phyloP scores from a whole-genome alignment of 164 flowering plant species.

The Stephania japonica region DNA sequence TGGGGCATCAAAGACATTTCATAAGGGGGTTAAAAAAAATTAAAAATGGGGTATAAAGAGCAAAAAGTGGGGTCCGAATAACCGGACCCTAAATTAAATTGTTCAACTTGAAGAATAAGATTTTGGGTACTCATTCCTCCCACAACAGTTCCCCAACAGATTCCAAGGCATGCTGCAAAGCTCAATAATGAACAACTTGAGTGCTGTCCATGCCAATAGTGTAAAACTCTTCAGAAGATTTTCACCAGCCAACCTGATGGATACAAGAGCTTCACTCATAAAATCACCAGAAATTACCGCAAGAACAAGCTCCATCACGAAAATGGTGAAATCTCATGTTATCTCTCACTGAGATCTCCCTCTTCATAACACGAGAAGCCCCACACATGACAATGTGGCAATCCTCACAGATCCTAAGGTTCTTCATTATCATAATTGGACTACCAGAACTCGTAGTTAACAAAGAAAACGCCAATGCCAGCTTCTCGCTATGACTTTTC shows the following conservation, averaged over 20 bases:
- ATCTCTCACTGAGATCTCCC: conserved; percentile 22
- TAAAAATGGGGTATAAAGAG: too few species aligned
- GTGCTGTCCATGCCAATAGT: not conserved
- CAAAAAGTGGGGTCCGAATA: too few species aligned
- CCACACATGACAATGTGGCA: conserved; percentile 22
- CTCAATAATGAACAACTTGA: not conserved
- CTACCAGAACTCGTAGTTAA: conserved; percentile 16
- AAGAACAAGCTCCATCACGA: conserved; percentile 23
- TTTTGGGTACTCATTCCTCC: not conserved
- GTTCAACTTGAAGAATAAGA: too few species aligned
- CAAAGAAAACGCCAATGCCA: conserved; percentile 23
- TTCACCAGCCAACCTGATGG: not conserved
- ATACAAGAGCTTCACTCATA: not conserved
- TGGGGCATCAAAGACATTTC: too few species aligned
- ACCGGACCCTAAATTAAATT: too few species aligned
- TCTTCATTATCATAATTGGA: conserved; percentile 19
- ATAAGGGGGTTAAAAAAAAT: too few species aligned
- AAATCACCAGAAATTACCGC: conserved; percentile 23
- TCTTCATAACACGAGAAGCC: conserved; percentile 13
- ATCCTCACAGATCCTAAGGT: conserved; percentile 26
- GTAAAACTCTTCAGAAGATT: conserved; percentile 7
- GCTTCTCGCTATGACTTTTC: conserved; percentile 21
- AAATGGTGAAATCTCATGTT: conserved; percentile 26
- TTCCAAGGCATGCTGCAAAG: not conserved
- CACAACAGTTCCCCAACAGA: not conserved